Evolutionary conservation across 2,329 filamentous ascomycete species (phyloP).

Genomic region (Xylariaceae sp.): DNA sequence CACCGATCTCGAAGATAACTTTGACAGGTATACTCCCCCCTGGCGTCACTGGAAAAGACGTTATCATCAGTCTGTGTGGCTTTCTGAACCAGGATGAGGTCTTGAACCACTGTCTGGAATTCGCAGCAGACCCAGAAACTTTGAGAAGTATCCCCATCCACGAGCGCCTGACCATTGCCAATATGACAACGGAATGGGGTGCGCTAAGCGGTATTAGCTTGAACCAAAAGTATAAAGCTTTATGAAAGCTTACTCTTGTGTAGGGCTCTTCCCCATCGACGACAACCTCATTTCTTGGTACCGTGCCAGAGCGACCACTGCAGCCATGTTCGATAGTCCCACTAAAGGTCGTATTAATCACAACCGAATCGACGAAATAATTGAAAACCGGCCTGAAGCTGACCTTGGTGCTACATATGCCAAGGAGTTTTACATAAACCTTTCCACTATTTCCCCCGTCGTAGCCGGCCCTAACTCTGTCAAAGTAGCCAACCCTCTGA

Average conservation of each 20-base stretch:
- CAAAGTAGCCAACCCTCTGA: slow-evolving; percentile 79
- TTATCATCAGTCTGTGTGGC: slow-evolving; percentile 84
- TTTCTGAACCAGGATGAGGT: slow-evolving; percentile 81
- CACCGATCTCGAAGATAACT: slow-evolving; percentile 79
- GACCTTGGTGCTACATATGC: slow-evolving; percentile 81
- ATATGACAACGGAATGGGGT: slow-evolving; percentile 84
- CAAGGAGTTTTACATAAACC: slow-evolving; percentile 79
- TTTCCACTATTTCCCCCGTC: slow-evolving; percentile 81
- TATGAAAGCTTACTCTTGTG: background rate
- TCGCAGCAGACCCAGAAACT: slow-evolving; percentile 50
- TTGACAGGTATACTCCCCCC: slow-evolving; percentile 50
- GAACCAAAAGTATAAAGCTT: no score
- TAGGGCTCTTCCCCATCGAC: slow-evolving; percentile 80
- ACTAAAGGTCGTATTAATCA: slow-evolving; percentile 69
- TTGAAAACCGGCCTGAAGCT: slow-evolving; percentile 66
- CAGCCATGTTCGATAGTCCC: slow-evolving; percentile 61
- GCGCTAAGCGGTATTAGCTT: slow-evolving; percentile 54
- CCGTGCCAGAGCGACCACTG: slow-evolving; percentile 72
- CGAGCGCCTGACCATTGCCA: slow-evolving; percentile 71
- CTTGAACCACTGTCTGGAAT: slow-evolving; percentile 88
- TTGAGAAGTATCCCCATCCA: slow-evolving; percentile 73
- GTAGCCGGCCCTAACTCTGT: slow-evolving; percentile 89
- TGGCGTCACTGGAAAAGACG: slow-evolving; percentile 73
- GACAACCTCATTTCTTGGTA: slow-evolving; percentile 71
- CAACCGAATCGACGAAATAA: slow-evolving; percentile 70